Percentiles rank a stretch among this genome's conserved stretches.
Conservation (phyloP, 2,329 filamentous ascomycete genomes). For the Trichophyton benhamiae region DNA sequence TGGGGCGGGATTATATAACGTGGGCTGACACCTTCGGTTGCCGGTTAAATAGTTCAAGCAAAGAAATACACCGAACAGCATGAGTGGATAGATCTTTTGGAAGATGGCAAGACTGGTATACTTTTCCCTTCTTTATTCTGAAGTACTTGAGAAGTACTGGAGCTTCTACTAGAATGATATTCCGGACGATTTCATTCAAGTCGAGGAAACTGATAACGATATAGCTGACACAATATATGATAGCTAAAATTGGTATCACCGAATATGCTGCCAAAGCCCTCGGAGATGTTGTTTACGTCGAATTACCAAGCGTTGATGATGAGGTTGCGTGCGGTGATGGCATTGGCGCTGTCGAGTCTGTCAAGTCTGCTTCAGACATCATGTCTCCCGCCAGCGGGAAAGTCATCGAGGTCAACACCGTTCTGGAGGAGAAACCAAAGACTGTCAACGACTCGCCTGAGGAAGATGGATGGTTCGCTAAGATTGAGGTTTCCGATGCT, state of each 20-base stretch:
- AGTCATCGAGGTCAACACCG: constrained; percentile 59
- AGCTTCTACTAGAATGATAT: background rate
- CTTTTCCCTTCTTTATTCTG: constrained; percentile 15
- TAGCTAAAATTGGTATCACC: constrained; percentile 68
- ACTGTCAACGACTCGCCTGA: constrained; percentile 86
- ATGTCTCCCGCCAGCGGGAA: constrained; percentile 72
- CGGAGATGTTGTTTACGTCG: constrained; percentile 93
- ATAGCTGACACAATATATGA: background rate
- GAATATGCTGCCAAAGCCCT: constrained; percentile 83
- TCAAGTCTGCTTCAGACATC: constrained; percentile 98
- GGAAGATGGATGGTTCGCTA: constrained; percentile 84
- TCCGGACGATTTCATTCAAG: background rate
- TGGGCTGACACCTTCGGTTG: background rate
- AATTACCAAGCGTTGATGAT: constrained; percentile 64
- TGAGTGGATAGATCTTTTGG: constrained; percentile 89
- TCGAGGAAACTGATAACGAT: background rate
- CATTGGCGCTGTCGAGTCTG: constrained; percentile 90
- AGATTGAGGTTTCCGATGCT: constrained; percentile 61
- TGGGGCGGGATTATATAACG: background rate
- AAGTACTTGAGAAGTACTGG: background rate
- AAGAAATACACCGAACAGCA: constrained; percentile 95
- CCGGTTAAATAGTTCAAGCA: constrained; percentile 24
- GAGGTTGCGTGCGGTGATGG: constrained; percentile 64
- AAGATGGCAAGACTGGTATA: constrained; percentile 66
- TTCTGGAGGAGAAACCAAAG: constrained; percentile 71